phyloP scores from a whole-genome alignment of 495 filamentous ascomycete species.

The Penicillium mononematosum region DNA sequence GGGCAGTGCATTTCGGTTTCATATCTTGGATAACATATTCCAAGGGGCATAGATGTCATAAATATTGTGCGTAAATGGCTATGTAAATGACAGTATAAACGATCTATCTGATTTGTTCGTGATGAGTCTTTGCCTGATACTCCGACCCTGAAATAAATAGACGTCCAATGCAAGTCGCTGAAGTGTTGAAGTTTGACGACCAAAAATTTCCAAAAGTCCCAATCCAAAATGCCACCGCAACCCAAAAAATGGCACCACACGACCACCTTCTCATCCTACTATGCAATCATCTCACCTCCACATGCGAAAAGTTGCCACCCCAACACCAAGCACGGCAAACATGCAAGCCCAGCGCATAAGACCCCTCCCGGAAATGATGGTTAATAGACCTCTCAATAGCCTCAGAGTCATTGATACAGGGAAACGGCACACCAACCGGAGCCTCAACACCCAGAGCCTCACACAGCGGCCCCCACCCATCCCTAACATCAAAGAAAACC shows the following conservation, averaged over 20 bases:
- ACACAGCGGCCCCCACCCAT: constrained; percentile 53
- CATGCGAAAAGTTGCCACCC: constrained; percentile 5
- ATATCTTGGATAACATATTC: not conserved
- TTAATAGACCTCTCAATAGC: constrained; percentile 20
- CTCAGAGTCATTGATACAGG: constrained; percentile 33
- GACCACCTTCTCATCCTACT: no score
- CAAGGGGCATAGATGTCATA: not conserved
- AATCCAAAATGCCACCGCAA: not conserved
- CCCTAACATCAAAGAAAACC: constrained; percentile 45
- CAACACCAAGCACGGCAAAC: constrained; percentile 12
- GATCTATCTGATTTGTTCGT: not conserved
- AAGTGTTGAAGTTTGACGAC: not conserved
- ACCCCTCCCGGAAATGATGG: constrained; percentile 21
- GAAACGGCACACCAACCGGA: constrained; percentile 40
- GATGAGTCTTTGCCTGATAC: not conserved
- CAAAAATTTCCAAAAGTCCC: not conserved
- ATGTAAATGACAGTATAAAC: not conserved
- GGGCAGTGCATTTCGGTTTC: constrained; percentile 8
- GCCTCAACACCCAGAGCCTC: constrained; percentile 42
- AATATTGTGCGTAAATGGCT: not conserved
- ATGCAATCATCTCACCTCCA: constrained; percentile 9
- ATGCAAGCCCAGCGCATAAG: constrained; percentile 23
- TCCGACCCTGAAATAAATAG: not conserved
- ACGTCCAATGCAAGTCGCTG: constrained; percentile 4
- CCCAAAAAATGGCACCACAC: no score